phyloP scores from a whole-genome alignment of 225 moss, liverwort and hornwort species.

The Straminergon stramineum region DNA sequence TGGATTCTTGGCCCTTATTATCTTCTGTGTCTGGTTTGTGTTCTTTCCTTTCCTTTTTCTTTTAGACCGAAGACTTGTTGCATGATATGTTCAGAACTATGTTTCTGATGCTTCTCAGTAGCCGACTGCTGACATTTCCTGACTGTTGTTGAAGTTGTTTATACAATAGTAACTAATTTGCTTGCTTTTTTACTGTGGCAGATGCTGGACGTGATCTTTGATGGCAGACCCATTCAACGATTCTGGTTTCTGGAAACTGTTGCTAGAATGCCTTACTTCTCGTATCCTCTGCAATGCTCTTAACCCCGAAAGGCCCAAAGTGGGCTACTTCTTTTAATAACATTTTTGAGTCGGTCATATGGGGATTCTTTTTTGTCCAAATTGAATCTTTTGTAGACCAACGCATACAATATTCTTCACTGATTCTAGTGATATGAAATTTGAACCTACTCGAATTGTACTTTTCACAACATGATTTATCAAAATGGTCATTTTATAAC shows the following conservation, averaged over 20 bases:
- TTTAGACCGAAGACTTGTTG: neutral
- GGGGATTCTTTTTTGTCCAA: neutral
- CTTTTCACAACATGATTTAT: neutral
- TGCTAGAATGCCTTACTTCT: conserved; percentile 98
- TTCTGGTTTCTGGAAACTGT: conserved; percentile 99
- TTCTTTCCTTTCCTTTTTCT: neutral
- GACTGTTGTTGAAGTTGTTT: neutral
- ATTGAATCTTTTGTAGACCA: neutral
- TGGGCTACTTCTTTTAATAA: neutral
- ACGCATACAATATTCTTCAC: neutral
- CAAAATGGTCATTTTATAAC: neutral
- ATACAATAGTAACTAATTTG: neutral
- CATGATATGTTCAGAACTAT: neutral
- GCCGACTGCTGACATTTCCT: neutral
- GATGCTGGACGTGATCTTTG: conserved; percentile 96
- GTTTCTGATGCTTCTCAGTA: neutral
- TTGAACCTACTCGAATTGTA: neutral
- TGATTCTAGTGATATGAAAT: neutral
- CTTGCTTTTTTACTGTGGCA: conserved; percentile 3
- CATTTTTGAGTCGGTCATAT: neutral
- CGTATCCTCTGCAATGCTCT: conserved; percentile 47
- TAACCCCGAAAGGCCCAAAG: neutral
- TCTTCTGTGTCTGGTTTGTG: conserved; percentile 68
- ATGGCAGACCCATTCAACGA: conserved; percentile 78
- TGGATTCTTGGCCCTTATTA: conserved; percentile 93